phyloP scores from a whole-genome alignment of 2,329 filamentous ascomycete genomes.

The Cryphonectria nitschkei region DNA sequence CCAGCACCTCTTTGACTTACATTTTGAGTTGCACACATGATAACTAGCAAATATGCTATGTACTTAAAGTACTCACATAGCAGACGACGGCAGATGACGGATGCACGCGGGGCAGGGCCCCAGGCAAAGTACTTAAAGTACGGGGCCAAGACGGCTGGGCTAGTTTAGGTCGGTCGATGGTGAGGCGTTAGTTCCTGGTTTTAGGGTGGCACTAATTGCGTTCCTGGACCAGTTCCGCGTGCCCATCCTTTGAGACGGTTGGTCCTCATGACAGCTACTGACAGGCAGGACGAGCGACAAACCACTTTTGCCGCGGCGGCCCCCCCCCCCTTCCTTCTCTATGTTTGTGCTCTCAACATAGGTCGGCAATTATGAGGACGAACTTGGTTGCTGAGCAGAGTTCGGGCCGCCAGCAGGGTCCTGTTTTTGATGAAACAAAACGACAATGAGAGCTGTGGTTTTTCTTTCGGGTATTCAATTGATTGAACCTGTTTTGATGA shows the following conservation, averaged over 20 bases:
- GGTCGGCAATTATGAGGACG: background rate
- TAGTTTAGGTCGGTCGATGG: slow-evolving; percentile 17
- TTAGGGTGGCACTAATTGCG: slow-evolving; percentile 12
- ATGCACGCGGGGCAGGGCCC: background rate
- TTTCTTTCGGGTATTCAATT: background rate
- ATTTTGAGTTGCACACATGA: background rate
- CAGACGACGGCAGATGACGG: background rate
- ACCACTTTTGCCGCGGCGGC: background rate
- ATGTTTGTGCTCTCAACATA: background rate
- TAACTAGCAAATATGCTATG: background rate
- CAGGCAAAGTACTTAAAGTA: background rate
- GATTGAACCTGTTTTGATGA: background rate
- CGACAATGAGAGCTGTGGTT: background rate
- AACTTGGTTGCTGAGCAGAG: background rate
- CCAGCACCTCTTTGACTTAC: background rate
- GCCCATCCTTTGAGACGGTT: background rate
- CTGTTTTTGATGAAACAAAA: background rate
- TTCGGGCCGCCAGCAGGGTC: background rate
- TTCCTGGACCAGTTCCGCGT: background rate
- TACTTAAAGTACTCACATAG: background rate
- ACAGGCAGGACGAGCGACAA: background rate
- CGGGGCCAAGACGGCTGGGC: background rate
- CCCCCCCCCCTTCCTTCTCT: no score
- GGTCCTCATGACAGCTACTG: background rate
- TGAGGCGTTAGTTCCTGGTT: slow-evolving; percentile 26